Evolutionary conservation across 2,329 filamentous ascomycete genomes (phyloP).

Genomic region (Davidsoniella eucalypti): DNA sequence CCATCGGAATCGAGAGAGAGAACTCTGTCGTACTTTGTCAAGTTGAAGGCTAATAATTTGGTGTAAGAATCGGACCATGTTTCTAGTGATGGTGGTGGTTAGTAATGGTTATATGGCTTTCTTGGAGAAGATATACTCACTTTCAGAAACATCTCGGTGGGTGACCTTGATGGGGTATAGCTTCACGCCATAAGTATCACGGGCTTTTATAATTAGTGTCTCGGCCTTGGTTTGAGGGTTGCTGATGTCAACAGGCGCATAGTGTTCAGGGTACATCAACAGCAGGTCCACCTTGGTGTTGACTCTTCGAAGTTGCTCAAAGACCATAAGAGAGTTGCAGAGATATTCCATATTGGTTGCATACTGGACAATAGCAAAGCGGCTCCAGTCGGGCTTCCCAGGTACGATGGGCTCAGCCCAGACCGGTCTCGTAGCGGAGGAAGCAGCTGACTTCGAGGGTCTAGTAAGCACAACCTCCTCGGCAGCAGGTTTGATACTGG

Average conservation of each 20-base stretch:
- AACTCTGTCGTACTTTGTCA: conserved; percentile 37
- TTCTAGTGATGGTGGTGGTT: conserved; percentile 16
- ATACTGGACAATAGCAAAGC: conserved; percentile 33
- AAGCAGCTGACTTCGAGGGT: not conserved
- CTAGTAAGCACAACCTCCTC: not conserved
- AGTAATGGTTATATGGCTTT: not conserved
- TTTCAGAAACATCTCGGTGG: conserved; percentile 20
- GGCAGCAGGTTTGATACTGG: not conserved
- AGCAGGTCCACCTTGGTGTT: conserved; percentile 28
- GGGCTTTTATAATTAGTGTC: conserved; percentile 25
- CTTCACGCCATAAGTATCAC: conserved; percentile 28
- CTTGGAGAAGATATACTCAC: conserved; percentile 17
- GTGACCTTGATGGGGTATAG: conserved; percentile 26
- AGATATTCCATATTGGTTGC: conserved; percentile 30
- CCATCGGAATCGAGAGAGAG: conserved; percentile 45
- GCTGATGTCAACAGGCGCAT: conserved; percentile 18
- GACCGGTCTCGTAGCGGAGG: not conserved
- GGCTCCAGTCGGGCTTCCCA: conserved; percentile 24
- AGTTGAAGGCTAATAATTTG: conserved; percentile 53
- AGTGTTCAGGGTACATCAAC: conserved; percentile 28
- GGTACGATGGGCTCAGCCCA: conserved; percentile 7
- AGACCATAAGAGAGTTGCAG: conserved; percentile 35
- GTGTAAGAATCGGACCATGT: conserved; percentile 50
- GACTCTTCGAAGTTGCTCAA: conserved; percentile 26
- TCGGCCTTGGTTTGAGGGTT: conserved; percentile 18